phyloP scores from a whole-genome alignment of 1,284 basidiomycete genomes.

The Boletus mariae region DNA sequence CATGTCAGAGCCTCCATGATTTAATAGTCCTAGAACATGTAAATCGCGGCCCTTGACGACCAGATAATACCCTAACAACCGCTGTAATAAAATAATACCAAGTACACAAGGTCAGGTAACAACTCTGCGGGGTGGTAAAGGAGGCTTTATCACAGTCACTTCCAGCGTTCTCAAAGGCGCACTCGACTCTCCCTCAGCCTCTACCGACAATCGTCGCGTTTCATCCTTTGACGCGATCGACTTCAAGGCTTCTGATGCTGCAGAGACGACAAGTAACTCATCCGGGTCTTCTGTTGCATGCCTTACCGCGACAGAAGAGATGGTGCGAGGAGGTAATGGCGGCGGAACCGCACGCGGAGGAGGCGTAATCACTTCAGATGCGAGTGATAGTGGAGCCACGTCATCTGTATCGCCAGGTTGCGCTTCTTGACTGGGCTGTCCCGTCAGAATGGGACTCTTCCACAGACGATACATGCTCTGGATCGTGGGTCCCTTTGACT shows the following conservation, averaged over 20 bases:
- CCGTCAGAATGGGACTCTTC: conserved; percentile 46
- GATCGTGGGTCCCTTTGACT: conserved; percentile 48
- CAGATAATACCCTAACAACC: too few species aligned
- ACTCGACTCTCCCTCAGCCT: conserved; percentile 8
- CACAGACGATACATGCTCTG: conserved; percentile 68
- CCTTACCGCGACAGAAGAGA: conserved; percentile 29
- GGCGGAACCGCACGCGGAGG: conserved; percentile 35
- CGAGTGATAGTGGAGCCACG: conserved; percentile 23
- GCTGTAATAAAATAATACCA: background rate
- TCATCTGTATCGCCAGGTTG: conserved; percentile 30
- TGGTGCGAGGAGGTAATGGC: conserved; percentile 56
- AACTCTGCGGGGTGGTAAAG: conserved; percentile 35
- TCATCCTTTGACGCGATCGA: conserved; percentile 51
- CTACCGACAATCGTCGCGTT: conserved; percentile 27
- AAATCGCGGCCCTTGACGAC: too few species aligned
- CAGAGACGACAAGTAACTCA: conserved; percentile 27
- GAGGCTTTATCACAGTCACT: conserved; percentile 27
- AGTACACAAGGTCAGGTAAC: background rate
- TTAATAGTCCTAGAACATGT: too few species aligned
- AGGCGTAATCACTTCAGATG: conserved; percentile 13
- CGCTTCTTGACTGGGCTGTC: conserved; percentile 24
- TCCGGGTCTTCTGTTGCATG: conserved; percentile 29
- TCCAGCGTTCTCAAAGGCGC: conserved; percentile 1
- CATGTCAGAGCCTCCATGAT: too few species aligned
- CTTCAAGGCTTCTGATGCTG: conserved; percentile 53